phyloP scores from a whole-genome alignment of 2,329 filamentous ascomycete species.

The Ciborinia camelliae region DNA sequence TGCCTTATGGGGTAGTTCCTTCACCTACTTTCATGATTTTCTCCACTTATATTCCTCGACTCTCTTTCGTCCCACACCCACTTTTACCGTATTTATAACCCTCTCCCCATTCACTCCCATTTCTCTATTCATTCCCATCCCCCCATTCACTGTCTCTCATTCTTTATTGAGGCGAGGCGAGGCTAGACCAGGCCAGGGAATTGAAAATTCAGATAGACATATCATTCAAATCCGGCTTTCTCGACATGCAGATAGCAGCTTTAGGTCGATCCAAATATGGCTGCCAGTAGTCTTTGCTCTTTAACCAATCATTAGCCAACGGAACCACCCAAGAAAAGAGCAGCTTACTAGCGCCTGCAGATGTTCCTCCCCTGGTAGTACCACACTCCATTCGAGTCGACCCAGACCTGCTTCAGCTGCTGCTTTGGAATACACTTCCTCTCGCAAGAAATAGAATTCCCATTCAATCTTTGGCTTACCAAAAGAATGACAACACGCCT shows the following conservation, averaged over 20 bases:
- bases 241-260: conserved; percentile 7
- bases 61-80: too few relatives aligned
- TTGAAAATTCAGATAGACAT: background rate
- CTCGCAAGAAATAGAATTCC: conserved; percentile 8
- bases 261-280: conserved; percentile 8
- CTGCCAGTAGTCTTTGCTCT: background rate
- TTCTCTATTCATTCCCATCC: too few relatives aligned
- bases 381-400: conserved; percentile 8
- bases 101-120: too few relatives aligned
- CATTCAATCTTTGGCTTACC: background rate
- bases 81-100: too few relatives aligned
- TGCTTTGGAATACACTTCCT: conserved; percentile 4
- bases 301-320: background rate
- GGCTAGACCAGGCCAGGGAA: background rate
- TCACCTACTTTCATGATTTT: too few relatives aligned
- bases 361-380: background rate
- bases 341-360: background rate
- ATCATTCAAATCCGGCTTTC: background rate
- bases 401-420: background rate
- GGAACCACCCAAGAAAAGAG: too few relatives aligned
- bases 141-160: too few relatives aligned
- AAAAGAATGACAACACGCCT: background rate
- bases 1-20: too few relatives aligned
- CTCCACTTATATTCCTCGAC: too few relatives aligned
- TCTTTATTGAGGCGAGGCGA: too few relatives aligned